A percentile compares a stretch with the other conserved stretches of the same genome.
Conservation (phyloP, 306 rosid species). For the Cicer yamashitae region DNA sequence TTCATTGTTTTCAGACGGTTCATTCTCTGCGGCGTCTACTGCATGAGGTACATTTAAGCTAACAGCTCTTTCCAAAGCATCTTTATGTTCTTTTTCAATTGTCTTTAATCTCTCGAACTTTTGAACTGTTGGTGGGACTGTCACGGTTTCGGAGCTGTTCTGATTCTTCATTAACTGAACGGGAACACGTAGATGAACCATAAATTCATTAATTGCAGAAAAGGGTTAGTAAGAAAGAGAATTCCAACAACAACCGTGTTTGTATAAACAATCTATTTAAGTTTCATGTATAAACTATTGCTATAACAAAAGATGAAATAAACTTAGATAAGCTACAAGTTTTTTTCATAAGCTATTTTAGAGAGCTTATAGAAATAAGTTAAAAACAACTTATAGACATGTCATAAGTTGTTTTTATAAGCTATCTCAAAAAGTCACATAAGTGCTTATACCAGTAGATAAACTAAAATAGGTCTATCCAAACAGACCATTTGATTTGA, state of each 20-base stretch:
- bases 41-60: conserved; percentile 84
- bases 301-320: no score
- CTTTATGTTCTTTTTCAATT: conserved; percentile 73
- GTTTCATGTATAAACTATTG: no score
- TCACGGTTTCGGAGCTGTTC: conserved; percentile 54
- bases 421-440: no score
- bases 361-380: no score
- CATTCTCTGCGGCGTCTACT: conserved; percentile 51
- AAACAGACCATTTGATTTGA: background rate
- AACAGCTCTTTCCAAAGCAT: conserved; percentile 84
- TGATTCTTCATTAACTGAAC: conserved; percentile 62
- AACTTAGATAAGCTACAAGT: no score
- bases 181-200: background rate
- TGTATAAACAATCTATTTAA: no score
- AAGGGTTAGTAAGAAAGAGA: background rate
- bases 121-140: conserved; percentile 63
- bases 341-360: no score
- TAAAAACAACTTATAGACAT: no score
- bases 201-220: conserved; percentile 19
- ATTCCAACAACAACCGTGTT: background rate
- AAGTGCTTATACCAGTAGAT: no score
- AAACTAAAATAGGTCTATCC: no score
- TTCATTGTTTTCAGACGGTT: conserved; percentile 33
- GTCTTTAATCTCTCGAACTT: conserved; percentile 70
- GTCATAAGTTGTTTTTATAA: no score